A percentile compares a stretch with the other conserved stretches of the same genome.
phyloP scores from a whole-genome alignment of 192 early-diverging fungal genomes.

The Fimicolochytrium jonesii region DNA sequence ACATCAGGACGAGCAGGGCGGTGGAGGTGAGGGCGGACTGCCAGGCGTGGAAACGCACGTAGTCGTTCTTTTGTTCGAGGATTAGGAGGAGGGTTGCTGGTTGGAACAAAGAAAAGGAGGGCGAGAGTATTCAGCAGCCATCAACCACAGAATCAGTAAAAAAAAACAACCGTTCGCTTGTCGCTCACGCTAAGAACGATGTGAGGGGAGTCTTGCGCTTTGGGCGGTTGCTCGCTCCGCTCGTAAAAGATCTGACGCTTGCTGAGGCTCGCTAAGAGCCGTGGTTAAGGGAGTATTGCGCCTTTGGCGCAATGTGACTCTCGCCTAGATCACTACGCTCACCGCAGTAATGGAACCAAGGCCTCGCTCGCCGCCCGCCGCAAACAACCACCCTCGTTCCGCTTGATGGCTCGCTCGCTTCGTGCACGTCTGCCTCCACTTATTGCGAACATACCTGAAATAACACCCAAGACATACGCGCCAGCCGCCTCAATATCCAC shows the following conservation, averaged over 20 bases:
- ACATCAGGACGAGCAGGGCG: slow-evolving; percentile 32
- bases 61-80: slow-evolving; percentile 72
- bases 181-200: too few species aligned
- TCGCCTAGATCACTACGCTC: too few species aligned
- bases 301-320: too few species aligned
- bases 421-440: neutral
- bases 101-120: neutral
- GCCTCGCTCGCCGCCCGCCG: too few species aligned
- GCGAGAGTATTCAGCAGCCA: neutral
- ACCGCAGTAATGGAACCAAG: too few species aligned
- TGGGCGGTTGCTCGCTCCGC: neutral
- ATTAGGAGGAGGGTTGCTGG: slow-evolving; percentile 67
- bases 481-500: slow-evolving; percentile 73
- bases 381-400: too few species aligned
- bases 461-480: slow-evolving; percentile 58
- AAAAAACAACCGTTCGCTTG: too few species aligned
- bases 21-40: slow-evolving; percentile 36
- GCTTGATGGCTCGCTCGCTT: slow-evolving; percentile 9
- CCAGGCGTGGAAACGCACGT: slow-evolving; percentile 67
- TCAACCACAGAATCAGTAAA: slow-evolving; percentile 12
- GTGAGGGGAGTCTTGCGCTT: neutral
- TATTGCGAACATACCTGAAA: slow-evolving; percentile 36
- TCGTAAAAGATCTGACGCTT: neutral
- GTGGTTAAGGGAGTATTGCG: neutral
- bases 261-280: neutral